A percentile compares a stretch with the other conserved stretches of the same genome.
phyloP scores from a whole-genome alignment of 371 early-diverging fungal species.

The Mortierella sp. region DNA sequence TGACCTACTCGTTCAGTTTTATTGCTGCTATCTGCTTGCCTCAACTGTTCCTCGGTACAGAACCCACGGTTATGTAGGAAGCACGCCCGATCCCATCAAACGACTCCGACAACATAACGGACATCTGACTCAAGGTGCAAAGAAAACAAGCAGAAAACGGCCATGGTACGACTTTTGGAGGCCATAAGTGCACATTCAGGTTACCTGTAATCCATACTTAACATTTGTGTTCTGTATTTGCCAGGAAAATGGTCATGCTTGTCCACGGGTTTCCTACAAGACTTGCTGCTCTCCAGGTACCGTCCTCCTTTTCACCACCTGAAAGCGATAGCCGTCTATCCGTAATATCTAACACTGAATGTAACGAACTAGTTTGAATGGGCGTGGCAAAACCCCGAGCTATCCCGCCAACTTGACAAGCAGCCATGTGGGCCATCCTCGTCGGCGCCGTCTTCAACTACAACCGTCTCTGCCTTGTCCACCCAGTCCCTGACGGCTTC shows the following conservation, averaged over 20 bases:
- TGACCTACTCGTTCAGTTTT: slow-evolving; percentile 53
- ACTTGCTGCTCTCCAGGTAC: slow-evolving; percentile 64
- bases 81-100: slow-evolving; percentile 69
- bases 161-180: slow-evolving; percentile 60
- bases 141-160: slow-evolving; percentile 61
- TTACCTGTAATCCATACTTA: no score
- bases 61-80: slow-evolving; percentile 67
- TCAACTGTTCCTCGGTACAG: slow-evolving; percentile 55
- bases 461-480: no score
- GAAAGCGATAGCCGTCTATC: no score
- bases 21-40: slow-evolving; percentile 63
- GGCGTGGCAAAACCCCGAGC: slow-evolving; percentile 72
- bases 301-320: neutral
- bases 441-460: no score
- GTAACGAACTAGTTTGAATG: slow-evolving; percentile 65
- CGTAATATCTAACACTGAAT: no score
- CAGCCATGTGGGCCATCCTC: no score
- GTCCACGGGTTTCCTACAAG: slow-evolving; percentile 71
- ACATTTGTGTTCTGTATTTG: no score
- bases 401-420: slow-evolving; percentile 62
- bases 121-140: slow-evolving; percentile 69
- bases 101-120: slow-evolving; percentile 75
- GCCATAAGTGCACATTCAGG: no score
- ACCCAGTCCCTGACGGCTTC: neutral
- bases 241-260: slow-evolving; percentile 65